These are phyloP conservation scores for Sisymbrium irio DNA, from an alignment of 345 rosid species.

Conservation along the genomic window DNA sequence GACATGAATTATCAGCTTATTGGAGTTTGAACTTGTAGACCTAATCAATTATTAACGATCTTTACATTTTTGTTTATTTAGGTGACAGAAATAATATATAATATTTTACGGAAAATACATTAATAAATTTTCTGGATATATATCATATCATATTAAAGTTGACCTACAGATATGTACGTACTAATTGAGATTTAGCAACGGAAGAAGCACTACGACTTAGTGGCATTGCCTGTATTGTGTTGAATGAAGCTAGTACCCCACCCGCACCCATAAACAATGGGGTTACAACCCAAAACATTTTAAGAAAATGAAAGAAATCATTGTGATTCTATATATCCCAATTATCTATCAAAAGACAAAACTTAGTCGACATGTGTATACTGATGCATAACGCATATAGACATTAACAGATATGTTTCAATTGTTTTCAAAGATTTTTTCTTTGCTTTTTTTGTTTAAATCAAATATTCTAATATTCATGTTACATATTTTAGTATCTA, in stretches of 20 bases:
- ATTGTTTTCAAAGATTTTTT: not conserved
- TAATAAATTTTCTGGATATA: not conserved
- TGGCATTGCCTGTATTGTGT: constrained; percentile 32
- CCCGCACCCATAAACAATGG: constrained; percentile 27
- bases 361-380: constrained; percentile 20
- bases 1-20: not conserved
- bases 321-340: constrained; percentile 23
- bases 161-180: constrained; percentile 28
- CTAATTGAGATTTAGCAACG: constrained; percentile 29
- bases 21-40: not conserved
- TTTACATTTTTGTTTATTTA: not conserved
- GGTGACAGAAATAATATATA: not conserved
- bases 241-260: constrained; percentile 36
- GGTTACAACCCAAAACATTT: not conserved
- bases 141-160: constrained; percentile 29
- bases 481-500: not conserved
- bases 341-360: constrained; percentile 25
- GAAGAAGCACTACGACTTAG: constrained; percentile 35
- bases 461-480: not conserved
- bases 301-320: not conserved
- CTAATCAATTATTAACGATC: not conserved
- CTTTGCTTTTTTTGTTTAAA: not conserved
- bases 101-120: not conserved
- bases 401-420: constrained; percentile 6
- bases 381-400: constrained; percentile 20